These are phyloP conservation scores for Mitragyna speciosa DNA, from an alignment of 257 asterid genomes.

Conservation along the genomic window DNA sequence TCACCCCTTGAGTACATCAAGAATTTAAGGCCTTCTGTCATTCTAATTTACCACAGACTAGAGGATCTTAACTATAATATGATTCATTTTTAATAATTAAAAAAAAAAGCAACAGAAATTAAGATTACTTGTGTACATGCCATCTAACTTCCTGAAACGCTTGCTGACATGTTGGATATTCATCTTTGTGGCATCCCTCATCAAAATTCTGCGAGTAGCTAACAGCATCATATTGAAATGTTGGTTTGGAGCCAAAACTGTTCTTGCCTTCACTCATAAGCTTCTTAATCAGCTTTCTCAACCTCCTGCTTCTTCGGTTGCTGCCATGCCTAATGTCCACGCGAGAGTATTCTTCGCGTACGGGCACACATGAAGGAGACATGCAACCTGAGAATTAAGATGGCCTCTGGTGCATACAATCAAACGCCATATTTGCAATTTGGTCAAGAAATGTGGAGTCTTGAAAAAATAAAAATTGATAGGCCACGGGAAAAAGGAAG, in stretches of 20 bases:
- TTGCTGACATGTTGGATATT: slow-evolving; percentile 27
- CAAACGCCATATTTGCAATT: slow-evolving; percentile 36
- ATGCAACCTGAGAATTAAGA: slow-evolving; percentile 55
- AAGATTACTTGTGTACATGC: slow-evolving; percentile 20
- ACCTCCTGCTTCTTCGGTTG: slow-evolving; percentile 31
- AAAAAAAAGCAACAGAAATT: background rate
- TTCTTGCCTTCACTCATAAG: slow-evolving; percentile 60
- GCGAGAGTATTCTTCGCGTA: slow-evolving; percentile 69
- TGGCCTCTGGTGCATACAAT: slow-evolving; percentile 37
- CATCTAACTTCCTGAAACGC: slow-evolving; percentile 29
- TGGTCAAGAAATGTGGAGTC: background rate
- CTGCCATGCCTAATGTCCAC: slow-evolving; percentile 25
- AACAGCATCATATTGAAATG: slow-evolving; percentile 75
- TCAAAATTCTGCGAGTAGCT: slow-evolving; percentile 85
- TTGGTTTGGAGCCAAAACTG: slow-evolving; percentile 35
- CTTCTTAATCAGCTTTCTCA: slow-evolving; percentile 53
- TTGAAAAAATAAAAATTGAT: background rate
- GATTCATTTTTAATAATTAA: background rate
- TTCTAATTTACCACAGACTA: background rate
- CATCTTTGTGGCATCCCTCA: slow-evolving; percentile 59
- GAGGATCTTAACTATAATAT: background rate
- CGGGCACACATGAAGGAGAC: slow-evolving; percentile 76
- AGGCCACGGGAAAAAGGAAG: background rate
- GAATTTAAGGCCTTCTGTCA: background rate
- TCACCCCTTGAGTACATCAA: background rate